These are phyloP conservation scores for Mucor indicus DNA, from an alignment of 371 early-diverging fungal species.

Conservation along the genomic window DNA sequence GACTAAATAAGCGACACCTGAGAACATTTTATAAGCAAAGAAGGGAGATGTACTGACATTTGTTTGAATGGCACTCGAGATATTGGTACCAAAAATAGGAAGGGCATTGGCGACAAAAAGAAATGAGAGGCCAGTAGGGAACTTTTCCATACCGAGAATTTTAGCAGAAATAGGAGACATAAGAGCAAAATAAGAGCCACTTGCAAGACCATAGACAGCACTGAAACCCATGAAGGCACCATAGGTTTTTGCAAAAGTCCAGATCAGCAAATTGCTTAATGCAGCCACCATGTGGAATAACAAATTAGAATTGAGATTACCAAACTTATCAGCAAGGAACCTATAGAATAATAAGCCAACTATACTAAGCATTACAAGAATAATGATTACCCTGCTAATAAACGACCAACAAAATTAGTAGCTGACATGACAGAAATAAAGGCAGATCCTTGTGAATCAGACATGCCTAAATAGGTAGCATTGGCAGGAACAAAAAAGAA, in stretches of 20 bases:
- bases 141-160: slow-evolving; percentile 29
- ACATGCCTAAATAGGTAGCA: slow-evolving; percentile 27
- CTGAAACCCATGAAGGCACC: slow-evolving; percentile 39
- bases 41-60: slow-evolving; percentile 17
- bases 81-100: slow-evolving; percentile 34
- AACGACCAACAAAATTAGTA: slow-evolving; percentile 59
- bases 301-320: slow-evolving; percentile 40
- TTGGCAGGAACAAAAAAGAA: slow-evolving; percentile 55
- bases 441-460: slow-evolving; percentile 26
- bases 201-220: slow-evolving; percentile 39
- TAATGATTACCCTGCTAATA: slow-evolving; percentile 51
- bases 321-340: slow-evolving; percentile 40
- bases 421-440: slow-evolving; percentile 41
- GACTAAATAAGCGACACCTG: slow-evolving; percentile 21
- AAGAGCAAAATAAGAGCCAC: slow-evolving; percentile 39
- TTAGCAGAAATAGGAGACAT: slow-evolving; percentile 35
- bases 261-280: slow-evolving; percentile 41
- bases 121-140: slow-evolving; percentile 34
- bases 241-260: slow-evolving; percentile 48
- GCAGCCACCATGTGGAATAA: slow-evolving; percentile 29
- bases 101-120: slow-evolving; percentile 26
- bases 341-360: no score
- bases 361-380: no score
- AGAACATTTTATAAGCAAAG: slow-evolving; percentile 33
- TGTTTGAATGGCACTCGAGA: slow-evolving; percentile 33